phyloP scores from a whole-genome alignment of 345 rosid species.

The Dipteronia dyeriana region DNA sequence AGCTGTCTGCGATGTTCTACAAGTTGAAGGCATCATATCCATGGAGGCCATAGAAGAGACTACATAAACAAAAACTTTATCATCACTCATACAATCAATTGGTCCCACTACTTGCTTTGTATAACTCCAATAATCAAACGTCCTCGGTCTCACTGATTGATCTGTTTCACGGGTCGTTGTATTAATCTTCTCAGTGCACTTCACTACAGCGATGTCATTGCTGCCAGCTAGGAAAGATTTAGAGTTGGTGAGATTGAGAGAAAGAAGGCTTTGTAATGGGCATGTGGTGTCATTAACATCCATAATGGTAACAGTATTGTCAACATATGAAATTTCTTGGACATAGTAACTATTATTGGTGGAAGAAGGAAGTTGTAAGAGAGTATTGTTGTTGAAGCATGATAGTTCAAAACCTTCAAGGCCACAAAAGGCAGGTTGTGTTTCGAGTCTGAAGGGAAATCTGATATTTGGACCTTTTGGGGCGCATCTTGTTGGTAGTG shows the following conservation, averaged over 20 bases:
- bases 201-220: neutral
- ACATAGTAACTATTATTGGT: neutral
- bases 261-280: neutral
- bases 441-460: slow-evolving; percentile 18
- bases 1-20: neutral
- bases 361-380: slow-evolving; percentile 9
- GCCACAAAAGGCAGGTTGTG: slow-evolving; percentile 5
- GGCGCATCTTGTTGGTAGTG: neutral
- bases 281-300: neutral
- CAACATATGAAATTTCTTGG: neutral
- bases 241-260: neutral
- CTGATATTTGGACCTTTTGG: slow-evolving; percentile 1
- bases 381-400: neutral
- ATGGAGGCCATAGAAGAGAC: neutral
- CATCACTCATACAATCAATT: neutral
- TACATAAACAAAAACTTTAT: neutral
- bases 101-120: neutral
- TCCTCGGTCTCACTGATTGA: neutral
- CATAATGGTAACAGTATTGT: neutral
- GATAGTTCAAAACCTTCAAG: slow-evolving; percentile 15
- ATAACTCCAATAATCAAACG: neutral
- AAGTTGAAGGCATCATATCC: slow-evolving; percentile 3
- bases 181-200: slow-evolving; percentile 3
- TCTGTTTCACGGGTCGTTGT: neutral
- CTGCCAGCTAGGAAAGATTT: neutral